Base-by-base conservation (phyloP, 2,329 filamentous ascomycete species). In the Curvularia sp. region DNA sequence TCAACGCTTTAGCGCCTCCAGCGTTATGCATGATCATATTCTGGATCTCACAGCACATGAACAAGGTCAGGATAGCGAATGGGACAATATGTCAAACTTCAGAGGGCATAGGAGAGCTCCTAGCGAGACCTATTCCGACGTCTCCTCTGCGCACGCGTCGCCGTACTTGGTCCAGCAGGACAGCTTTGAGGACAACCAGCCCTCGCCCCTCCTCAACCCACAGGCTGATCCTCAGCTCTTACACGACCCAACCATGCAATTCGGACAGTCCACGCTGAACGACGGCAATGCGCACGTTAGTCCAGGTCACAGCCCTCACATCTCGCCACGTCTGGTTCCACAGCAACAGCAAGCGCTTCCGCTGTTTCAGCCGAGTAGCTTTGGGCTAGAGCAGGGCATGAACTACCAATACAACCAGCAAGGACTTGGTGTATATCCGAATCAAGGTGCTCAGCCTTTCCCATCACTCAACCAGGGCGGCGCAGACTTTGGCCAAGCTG, bases 81-180 rank as follows among this genome's bases (percentile, higher is more conserved):
- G n/a, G n/a, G n/a, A n/a, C n/a, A n/a, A n/a, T n/a, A n/a, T n/a
- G n/a, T n/a, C 48, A 36, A 80, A 82, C 59, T 97, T 96, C 72
- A 89, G 91, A 65, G 83, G 86, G n/a, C 94, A 97, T 74, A 86
- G 93, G 67, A 87, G 93, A 70, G 88, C 87, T 36, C 91, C 92
- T 1, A 97, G 93, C n/a, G 94, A 97, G 65, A 78, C 80, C 7
- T 92, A 89, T 70, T 97, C 93, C 2, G 94, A 97, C 66, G 89
- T 97, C 18, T 97, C 86, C 2, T 96, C 92, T 18, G 91, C 89
- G 15, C 88, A 91, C 21, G 90, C 89, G 23, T 97, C 94, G 18
- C 94, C 94, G 3, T 92, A 92, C 71, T 79, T 97, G 56, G 85
- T 85, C 27, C 89, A 89, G 66, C 84, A 90, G 59, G 93, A 97